Conservation (phyloP, 1,284 basidiomycete genomes). For the Inonotus hispidus region DNA sequence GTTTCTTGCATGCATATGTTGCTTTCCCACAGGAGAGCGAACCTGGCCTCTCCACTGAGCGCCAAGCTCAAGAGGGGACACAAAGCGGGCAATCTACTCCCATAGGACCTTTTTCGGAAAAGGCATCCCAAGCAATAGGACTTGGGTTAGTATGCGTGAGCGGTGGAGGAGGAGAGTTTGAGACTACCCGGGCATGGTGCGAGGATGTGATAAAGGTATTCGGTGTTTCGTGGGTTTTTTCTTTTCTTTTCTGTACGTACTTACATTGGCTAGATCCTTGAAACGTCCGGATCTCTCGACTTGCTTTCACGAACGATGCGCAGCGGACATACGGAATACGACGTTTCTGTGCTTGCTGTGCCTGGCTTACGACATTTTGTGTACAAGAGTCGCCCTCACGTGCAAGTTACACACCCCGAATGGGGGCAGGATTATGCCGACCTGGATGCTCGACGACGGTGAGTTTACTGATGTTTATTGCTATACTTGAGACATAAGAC, state of each 20-base stretch:
- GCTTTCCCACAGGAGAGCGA: slow-evolving; percentile 48
- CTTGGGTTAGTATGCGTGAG: slow-evolving; percentile 61
- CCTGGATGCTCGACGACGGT: slow-evolving; percentile 56
- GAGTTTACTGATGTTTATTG: slow-evolving; percentile 17
- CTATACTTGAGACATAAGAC: slow-evolving; percentile 5
- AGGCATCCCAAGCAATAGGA: background rate
- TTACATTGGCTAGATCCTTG: slow-evolving; percentile 45
- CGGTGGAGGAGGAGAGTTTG: slow-evolving; percentile 62
- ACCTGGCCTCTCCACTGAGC: background rate
- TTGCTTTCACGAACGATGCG: slow-evolving; percentile 28
- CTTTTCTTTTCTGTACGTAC: background rate
- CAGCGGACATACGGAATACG: slow-evolving; percentile 51
- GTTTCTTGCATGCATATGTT: slow-evolving; percentile 92
- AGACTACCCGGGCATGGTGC: slow-evolving; percentile 67
- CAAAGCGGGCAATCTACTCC: slow-evolving; percentile 16
- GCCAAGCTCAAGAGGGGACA: background rate
- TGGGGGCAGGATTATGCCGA: slow-evolving; percentile 81
- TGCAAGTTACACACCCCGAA: slow-evolving; percentile 81
- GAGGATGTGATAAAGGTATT: slow-evolving; percentile 38
- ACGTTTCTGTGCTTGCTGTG: slow-evolving; percentile 68
- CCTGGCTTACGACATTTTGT: slow-evolving; percentile 91
- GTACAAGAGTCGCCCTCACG: slow-evolving; percentile 85
- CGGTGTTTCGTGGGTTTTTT: background rate
- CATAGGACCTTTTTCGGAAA: background rate
- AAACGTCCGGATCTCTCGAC: slow-evolving; percentile 51